These are phyloP conservation scores for Pseudogymnoascus sp. DNA, from an alignment of 2,329 filamentous ascomycete genomes.

Conservation along the genomic window DNA sequence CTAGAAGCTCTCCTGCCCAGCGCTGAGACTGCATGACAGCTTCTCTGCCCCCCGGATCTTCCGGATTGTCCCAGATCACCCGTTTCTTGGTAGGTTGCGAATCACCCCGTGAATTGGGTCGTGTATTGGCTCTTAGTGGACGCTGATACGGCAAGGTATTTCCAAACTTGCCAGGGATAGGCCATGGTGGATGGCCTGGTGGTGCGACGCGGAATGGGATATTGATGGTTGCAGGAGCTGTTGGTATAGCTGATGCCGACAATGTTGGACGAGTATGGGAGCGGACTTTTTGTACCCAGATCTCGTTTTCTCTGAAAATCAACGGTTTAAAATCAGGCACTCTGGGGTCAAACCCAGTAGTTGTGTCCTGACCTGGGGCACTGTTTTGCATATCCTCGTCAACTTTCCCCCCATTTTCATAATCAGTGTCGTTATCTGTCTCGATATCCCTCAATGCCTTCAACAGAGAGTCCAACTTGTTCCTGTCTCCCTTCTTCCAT, in stretches of 20 bases:
- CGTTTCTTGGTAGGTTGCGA: neutral
- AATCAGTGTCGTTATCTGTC: neutral
- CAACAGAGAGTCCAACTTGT: neutral
- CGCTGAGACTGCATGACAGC: constrained; percentile 5
- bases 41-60: neutral
- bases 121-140: neutral
- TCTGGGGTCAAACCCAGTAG: neutral
- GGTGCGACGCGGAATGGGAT: neutral
- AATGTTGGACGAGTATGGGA: neutral
- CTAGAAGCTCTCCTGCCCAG: constrained; percentile 6
- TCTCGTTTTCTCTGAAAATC: neutral
- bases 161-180: neutral
- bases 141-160: neutral
- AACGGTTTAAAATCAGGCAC: neutral
- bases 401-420: neutral
- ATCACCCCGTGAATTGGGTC: neutral
- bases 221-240: neutral
- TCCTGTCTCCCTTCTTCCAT: constrained; percentile 6
- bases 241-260: neutral
- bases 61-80: constrained; percentile 7
- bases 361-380: neutral
- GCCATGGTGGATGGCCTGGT: neutral
- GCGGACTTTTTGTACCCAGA: neutral
- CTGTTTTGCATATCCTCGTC: neutral
- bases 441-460: neutral